Conservation (phyloP, 1,139 yeast species). For the Pichia sp. region DNA sequence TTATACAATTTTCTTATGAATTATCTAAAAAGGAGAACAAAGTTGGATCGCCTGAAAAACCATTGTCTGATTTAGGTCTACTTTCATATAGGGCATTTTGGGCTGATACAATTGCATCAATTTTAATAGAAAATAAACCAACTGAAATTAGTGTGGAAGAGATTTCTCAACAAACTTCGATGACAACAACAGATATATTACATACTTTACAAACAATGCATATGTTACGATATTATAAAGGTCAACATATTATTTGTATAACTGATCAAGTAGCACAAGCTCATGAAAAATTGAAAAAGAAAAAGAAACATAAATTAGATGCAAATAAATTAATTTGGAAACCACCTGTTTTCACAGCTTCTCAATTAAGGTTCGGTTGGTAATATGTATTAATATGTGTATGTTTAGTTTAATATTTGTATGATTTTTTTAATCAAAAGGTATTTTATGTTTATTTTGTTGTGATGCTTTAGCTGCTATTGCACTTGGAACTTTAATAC, state of each 20-base stretch:
- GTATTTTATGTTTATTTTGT: conserved; percentile 43
- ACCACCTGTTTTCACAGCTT: conserved; percentile 95
- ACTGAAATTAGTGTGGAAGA: conserved; percentile 88
- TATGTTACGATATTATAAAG: conserved; percentile 86
- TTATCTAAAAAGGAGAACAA: conserved; percentile 82
- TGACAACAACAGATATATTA: conserved; percentile 93
- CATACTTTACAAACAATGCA: conserved; percentile 90
- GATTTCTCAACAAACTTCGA: conserved; percentile 75
- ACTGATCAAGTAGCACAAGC: conserved; percentile 77
- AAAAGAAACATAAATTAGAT: conserved; percentile 74
- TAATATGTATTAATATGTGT: conserved; percentile 28
- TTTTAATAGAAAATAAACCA: conserved; percentile 58
- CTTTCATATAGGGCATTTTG: conserved; percentile 92
- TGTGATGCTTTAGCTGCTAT: conserved; percentile 74
- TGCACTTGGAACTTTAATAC: conserved; percentile 93
- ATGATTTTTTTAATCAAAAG: conserved; percentile 53
- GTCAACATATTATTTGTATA: conserved; percentile 89
- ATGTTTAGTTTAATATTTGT: background rate
- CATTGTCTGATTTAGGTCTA: conserved; percentile 88
- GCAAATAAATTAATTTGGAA: conserved; percentile 76
- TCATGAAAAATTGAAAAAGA: conserved; percentile 66
- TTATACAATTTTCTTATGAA: conserved; percentile 91
- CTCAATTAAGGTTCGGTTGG: conserved; percentile 95
- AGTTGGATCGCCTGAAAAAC: conserved; percentile 96
- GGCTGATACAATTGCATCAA: conserved; percentile 81